Base-by-base conservation (phyloP, 169 alveolate genomes). In the Plasmodium vivax region DNA sequence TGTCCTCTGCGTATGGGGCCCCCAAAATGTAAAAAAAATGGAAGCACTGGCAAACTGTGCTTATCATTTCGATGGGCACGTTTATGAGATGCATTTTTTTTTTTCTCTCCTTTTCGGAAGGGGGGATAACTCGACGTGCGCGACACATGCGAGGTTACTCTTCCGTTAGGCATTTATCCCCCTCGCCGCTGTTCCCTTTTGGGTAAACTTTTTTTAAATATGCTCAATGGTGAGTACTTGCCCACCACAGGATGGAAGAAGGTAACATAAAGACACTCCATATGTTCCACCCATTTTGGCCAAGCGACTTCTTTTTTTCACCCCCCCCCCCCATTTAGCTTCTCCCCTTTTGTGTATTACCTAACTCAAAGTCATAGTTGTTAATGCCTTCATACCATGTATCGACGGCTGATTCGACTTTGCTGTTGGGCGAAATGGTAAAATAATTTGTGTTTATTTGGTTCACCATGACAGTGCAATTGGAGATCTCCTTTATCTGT, bases 351-450 rank as follows among this genome's bases (percentile, higher is more conserved):
- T 19, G 32, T 16, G 19, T 27, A 23, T 45, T 68, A 88, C 94
- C 94, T 62, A 88, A 79, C 56, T 88, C 94, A 79, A 88, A 88
- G 58, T 88, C 94, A 80, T 88, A 88, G 51, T 88, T 54, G 45
- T 80, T 88, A 80, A 88, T 88, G 12, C 94, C 94, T 47, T 88
- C 94, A 88, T 88, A 88, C 94, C 94, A 88, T 62, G 83, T 23
- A 88, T 88, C 72, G 8, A 88, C 94, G 8, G 94, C 85, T 43
- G 94, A 16, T 45, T 88, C 94, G 19, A 71, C 58, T 54, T 79
- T 56, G 27, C 54, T 41, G 45, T 56, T 34, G 27, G 68, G 62
- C 14, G 82, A 77, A 88, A 79, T 34, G n/a, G 38, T 54, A 88
- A 88, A 88, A 58, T 88, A 88, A 58, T 88, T 88, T 47, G 94